A percentile compares a stretch with the other conserved stretches of the same genome.
These are phyloP conservation scores for Venturia oleaginea DNA, from an alignment of 2,329 filamentous ascomycete species.

Conservation along the genomic window DNA sequence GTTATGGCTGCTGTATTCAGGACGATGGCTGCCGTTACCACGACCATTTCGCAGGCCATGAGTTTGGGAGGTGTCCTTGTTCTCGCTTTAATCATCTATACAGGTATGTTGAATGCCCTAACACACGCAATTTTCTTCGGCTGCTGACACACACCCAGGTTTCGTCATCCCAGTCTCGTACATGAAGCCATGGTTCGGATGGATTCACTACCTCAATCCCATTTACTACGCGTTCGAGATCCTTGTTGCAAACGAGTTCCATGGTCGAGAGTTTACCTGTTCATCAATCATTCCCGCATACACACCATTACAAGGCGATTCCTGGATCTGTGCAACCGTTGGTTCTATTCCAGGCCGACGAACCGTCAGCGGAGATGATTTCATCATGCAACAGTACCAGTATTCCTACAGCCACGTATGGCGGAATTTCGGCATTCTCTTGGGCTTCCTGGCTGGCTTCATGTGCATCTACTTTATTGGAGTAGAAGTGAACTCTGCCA, in stretches of 20 bases:
- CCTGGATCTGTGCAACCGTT: constrained; percentile 42
- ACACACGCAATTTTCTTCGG: no score
- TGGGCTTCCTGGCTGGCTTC: constrained; percentile 51
- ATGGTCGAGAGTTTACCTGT: constrained; percentile 47
- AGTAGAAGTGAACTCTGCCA: constrained; percentile 56
- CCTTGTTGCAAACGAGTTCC: constrained; percentile 62
- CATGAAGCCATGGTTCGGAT: constrained; percentile 33
- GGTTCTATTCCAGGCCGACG: constrained; percentile 46
- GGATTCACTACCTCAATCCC: constrained; percentile 41
- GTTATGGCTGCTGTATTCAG: constrained; percentile 35
- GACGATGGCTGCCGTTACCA: constrained; percentile 9
- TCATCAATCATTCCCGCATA: constrained; percentile 34
- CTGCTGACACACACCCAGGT: constrained; percentile 16
- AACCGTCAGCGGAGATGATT: constrained; percentile 45
- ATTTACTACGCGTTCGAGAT: constrained; percentile 62
- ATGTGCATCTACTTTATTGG: constrained; percentile 54
- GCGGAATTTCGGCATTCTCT: constrained; percentile 48
- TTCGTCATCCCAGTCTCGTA: constrained; percentile 31
- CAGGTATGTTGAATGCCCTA: neutral
- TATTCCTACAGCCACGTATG: constrained; percentile 52
- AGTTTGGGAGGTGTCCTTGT: constrained; percentile 32
- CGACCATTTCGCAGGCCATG: constrained; percentile 30
- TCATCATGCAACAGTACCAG: constrained; percentile 45
- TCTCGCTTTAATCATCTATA: constrained; percentile 30
- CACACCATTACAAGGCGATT: constrained; percentile 45